Percentiles rank a stretch among this genome's conserved stretches.
phyloP scores from a whole-genome alignment of 139 green algal species.

The Nannochloris sp. region DNA sequence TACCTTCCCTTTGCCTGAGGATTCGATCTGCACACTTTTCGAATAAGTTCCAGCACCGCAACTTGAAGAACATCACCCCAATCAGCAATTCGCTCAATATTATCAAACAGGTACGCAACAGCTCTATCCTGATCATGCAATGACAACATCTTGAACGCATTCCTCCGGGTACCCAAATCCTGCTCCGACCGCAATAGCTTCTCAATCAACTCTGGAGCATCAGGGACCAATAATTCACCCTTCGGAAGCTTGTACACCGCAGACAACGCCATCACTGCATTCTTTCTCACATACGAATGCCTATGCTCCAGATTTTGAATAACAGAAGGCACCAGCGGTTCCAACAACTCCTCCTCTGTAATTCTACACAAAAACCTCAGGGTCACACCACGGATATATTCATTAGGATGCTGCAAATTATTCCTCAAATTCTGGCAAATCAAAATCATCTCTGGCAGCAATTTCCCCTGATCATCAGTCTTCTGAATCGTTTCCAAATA shows the following conservation, averaged over 20 bases:
- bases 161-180: conserved; percentile 86
- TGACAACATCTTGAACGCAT: conserved; percentile 90
- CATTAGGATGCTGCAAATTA: conserved; percentile 99
- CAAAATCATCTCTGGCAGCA: conserved; percentile 99
- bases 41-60: conserved; percentile 88
- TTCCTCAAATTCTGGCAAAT: conserved; percentile 99
- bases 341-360: conserved; percentile 92
- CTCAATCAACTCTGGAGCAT: conserved; percentile 91
- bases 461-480: conserved; percentile 86
- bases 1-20: conserved; percentile 88
- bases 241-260: conserved; percentile 88
- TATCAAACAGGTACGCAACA: conserved; percentile 74
- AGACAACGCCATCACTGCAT: conserved; percentile 90
- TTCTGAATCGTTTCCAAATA: conserved; percentile 99
- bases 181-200: conserved; percentile 67
- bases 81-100: conserved; percentile 75
- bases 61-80: conserved; percentile 96
- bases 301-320: conserved; percentile 90
- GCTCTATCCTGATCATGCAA: conserved; percentile 70
- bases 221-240: conserved; percentile 83
- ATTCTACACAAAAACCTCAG: conserved; percentile 95
- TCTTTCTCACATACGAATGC: conserved; percentile 92
- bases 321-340: conserved; percentile 85
- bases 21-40: conserved; percentile 81
- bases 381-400: conserved; percentile 94